Conservation (phyloP, 805 yeast species). For the Metschnikowia peoriensis region DNA sequence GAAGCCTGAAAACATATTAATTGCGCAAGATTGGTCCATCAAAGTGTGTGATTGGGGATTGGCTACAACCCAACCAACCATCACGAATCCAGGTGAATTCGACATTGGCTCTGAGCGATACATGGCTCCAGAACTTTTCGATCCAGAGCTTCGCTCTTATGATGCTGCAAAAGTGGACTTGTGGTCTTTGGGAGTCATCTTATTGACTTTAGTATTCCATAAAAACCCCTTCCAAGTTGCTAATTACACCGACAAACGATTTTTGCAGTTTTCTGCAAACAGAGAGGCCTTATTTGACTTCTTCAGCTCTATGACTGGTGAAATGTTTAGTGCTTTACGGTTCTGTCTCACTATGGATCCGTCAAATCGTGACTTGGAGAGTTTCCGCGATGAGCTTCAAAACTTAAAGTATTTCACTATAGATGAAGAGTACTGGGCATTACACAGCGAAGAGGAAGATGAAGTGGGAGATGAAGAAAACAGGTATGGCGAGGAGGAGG, state of each 20-base stretch:
- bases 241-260: slow-evolving; percentile 74
- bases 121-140: slow-evolving; percentile 93
- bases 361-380: slow-evolving; percentile 64
- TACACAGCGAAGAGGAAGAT: slow-evolving; percentile 49
- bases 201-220: slow-evolving; percentile 82
- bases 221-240: slow-evolving; percentile 86
- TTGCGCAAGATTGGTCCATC: slow-evolving; percentile 51
- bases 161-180: slow-evolving; percentile 81
- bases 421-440: slow-evolving; percentile 58
- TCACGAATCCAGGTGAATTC: slow-evolving; percentile 57
- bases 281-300: slow-evolving; percentile 90
- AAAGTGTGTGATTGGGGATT: slow-evolving; percentile 60
- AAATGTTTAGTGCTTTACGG: slow-evolving; percentile 80
- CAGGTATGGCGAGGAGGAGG: slow-evolving; percentile 22
- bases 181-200: slow-evolving; percentile 86
- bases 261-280: slow-evolving; percentile 79
- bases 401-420: slow-evolving; percentile 70
- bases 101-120: slow-evolving; percentile 89
- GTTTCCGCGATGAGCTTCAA: slow-evolving; percentile 59
- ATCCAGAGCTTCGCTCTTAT: slow-evolving; percentile 54
- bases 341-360: slow-evolving; percentile 83
- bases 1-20: slow-evolving; percentile 56
- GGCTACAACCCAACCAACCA: slow-evolving; percentile 50
- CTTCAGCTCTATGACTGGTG: slow-evolving; percentile 84
- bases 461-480: slow-evolving; percentile 25